A percentile compares a stretch with the other conserved stretches of the same genome.
phyloP scores from a whole-genome alignment of 495 filamentous ascomycete species.

The Lophium mytilinum region DNA sequence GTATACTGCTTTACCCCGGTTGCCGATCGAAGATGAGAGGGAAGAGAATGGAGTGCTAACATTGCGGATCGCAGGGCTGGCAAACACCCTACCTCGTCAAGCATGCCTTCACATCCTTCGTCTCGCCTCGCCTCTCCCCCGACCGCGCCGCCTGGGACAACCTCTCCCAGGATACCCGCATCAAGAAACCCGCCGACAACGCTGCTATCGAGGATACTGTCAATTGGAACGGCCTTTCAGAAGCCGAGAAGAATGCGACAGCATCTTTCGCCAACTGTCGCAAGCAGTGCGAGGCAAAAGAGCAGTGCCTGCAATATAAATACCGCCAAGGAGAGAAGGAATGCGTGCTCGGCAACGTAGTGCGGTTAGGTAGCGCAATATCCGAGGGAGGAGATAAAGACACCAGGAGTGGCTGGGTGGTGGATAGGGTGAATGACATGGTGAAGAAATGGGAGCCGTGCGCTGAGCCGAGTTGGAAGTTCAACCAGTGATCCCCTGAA shows the following conservation, averaged over 20 bases:
- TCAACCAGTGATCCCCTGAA: constrained; percentile 9
- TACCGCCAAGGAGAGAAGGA: constrained; percentile 1
- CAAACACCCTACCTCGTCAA: constrained; percentile 23
- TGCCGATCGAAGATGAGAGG: background rate
- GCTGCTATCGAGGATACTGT: background rate
- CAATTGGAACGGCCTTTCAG: background rate
- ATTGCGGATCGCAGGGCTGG: constrained; percentile 21
- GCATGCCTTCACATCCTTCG: constrained; percentile 29
- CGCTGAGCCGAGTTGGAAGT: constrained; percentile 13
- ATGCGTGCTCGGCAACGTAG: constrained; percentile 14
- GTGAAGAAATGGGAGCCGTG: constrained; percentile 13
- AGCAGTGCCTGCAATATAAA: constrained; percentile 26
- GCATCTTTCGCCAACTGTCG: constrained; percentile 13
- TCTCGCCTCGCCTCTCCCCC: constrained; percentile 20
- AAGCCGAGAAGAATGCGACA: background rate
- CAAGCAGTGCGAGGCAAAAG: constrained; percentile 2
- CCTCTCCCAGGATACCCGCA: constrained; percentile 22
- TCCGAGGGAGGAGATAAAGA: constrained; percentile 2
- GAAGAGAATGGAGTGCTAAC: background rate
- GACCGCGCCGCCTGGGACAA: constrained; percentile 30
- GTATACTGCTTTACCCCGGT: background rate
- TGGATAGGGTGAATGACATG: constrained; percentile 14
- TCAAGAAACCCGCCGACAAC: constrained; percentile 1
- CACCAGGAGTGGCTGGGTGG: constrained; percentile 16
- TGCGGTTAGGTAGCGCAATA: constrained; percentile 8